These are phyloP conservation scores for Fraxinus albicans DNA, from an alignment of 305 asterid species.

Conservation along the genomic window DNA sequence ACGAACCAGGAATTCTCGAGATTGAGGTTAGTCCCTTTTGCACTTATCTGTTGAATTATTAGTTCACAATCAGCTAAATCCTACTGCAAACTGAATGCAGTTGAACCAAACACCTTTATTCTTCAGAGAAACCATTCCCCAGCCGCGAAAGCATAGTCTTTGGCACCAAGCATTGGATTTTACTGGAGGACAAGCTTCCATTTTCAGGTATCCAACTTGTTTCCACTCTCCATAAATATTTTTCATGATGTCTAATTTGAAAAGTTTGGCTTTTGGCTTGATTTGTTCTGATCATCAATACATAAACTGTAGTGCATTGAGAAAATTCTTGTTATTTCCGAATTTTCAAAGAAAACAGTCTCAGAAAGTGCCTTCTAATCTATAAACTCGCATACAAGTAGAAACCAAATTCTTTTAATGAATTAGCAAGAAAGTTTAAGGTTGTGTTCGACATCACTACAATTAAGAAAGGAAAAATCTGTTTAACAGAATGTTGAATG, in stretches of 20 bases:
- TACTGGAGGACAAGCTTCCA: constrained; percentile 28
- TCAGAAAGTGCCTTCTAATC: not conserved
- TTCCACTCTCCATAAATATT: not conserved
- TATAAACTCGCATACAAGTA: not conserved
- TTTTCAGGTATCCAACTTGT: constrained; percentile 26
- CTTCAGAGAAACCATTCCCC: constrained; percentile 25
- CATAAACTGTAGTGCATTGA: not conserved
- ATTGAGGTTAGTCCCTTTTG: constrained; percentile 37
- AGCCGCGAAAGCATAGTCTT: constrained; percentile 32
- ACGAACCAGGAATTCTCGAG: constrained; percentile 37
- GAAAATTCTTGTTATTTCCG: not conserved
- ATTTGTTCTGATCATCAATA: not conserved
- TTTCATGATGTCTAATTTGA: not conserved
- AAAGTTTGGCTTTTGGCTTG: not conserved
- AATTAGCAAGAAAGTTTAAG: not conserved
- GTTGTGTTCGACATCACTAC: not conserved
- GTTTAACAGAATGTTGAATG: not conserved
- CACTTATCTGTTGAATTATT: not conserved
- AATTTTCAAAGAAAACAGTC: not conserved
- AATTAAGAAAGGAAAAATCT: not conserved
- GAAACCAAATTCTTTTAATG: not conserved
- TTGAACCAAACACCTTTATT: constrained; percentile 25
- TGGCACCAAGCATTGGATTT: constrained; percentile 34
- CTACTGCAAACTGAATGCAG: constrained; percentile 12
- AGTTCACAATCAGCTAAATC: not conserved